Evolutionary conservation across 2,329 filamentous ascomycete genomes (phyloP).

Genomic region (Trichoderma asperellum): DNA sequence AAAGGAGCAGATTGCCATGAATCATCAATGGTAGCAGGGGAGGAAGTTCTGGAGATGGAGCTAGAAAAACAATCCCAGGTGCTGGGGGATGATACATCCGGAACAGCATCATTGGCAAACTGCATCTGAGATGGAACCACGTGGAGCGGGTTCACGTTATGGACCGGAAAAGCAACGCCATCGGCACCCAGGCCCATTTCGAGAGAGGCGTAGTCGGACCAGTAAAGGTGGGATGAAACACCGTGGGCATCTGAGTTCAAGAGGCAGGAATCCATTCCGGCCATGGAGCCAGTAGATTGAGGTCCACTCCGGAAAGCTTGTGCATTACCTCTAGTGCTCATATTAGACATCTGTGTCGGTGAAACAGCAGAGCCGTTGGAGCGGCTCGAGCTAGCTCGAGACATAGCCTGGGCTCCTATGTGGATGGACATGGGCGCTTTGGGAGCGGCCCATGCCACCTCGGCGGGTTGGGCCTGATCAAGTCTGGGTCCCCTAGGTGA

Average conservation of each 20-base stretch:
- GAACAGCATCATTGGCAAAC: slow-evolving; percentile 56
- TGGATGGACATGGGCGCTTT: slow-evolving; percentile 41
- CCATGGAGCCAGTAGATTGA: slow-evolving; percentile 45
- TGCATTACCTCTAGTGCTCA: slow-evolving; percentile 58
- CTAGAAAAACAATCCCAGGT: slow-evolving; percentile 59
- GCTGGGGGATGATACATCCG: slow-evolving; percentile 55
- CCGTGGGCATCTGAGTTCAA: slow-evolving; percentile 54
- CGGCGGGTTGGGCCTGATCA: slow-evolving; percentile 52
- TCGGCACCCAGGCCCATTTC: slow-evolving; percentile 49
- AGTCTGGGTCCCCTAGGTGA: slow-evolving; percentile 55
- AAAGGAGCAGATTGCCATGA: slow-evolving; percentile 46
- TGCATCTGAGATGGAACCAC: slow-evolving; percentile 61
- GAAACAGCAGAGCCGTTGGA: slow-evolving; percentile 52
- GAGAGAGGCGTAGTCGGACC: slow-evolving; percentile 50
- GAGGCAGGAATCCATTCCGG: slow-evolving; percentile 57
- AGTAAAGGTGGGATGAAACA: slow-evolving; percentile 56
- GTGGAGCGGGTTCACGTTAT: slow-evolving; percentile 53
- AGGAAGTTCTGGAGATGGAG: slow-evolving; percentile 56
- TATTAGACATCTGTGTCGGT: slow-evolving; percentile 54
- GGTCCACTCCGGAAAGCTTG: slow-evolving; percentile 49
- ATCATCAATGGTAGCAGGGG: slow-evolving; percentile 55
- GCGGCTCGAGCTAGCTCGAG: slow-evolving; percentile 45
- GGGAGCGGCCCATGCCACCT: slow-evolving; percentile 54
- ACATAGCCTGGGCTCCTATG: slow-evolving; percentile 46
- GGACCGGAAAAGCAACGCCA: slow-evolving; percentile 48